These are phyloP conservation scores for Citrullus amarus DNA, from an alignment of 306 rosid species.

Conservation along the genomic window DNA sequence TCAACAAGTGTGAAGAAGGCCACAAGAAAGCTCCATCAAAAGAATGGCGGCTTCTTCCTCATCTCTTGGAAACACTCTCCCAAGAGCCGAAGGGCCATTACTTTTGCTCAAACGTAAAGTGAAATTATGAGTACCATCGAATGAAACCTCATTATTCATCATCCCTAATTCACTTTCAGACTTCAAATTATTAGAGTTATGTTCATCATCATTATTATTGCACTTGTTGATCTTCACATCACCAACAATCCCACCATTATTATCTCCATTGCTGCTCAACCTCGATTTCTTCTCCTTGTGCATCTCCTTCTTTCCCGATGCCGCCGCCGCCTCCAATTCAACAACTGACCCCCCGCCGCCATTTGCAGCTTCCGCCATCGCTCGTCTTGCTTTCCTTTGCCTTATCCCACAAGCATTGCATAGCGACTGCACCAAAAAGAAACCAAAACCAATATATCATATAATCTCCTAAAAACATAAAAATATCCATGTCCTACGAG, in stretches of 20 bases:
- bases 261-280: constrained; percentile 8
- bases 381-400: constrained; percentile 73
- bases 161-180: background rate
- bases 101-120: constrained; percentile 21
- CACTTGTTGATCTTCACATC: constrained; percentile 25
- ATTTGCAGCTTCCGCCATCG: constrained; percentile 49
- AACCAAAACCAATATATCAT: background rate
- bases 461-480: too few species aligned
- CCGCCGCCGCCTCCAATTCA: background rate
- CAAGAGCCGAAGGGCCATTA: constrained; percentile 11
- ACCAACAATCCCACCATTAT: background rate
- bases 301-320: background rate
- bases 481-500: background rate
- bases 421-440: constrained; percentile 47
- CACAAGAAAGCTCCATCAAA: constrained; percentile 60
- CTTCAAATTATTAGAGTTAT: background rate
- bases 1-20: constrained; percentile 18
- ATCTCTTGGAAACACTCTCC: constrained; percentile 38
- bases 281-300: constrained; percentile 45
- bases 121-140: constrained; percentile 12
- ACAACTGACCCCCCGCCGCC: constrained; percentile 14
- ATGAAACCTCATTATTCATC: constrained; percentile 10
- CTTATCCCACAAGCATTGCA: constrained; percentile 95
- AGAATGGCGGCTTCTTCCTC: constrained; percentile 64
- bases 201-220: constrained; percentile 7